phyloP scores from a whole-genome alignment of 768 basidiomycete species.

The Scleroderma bovista region DNA sequence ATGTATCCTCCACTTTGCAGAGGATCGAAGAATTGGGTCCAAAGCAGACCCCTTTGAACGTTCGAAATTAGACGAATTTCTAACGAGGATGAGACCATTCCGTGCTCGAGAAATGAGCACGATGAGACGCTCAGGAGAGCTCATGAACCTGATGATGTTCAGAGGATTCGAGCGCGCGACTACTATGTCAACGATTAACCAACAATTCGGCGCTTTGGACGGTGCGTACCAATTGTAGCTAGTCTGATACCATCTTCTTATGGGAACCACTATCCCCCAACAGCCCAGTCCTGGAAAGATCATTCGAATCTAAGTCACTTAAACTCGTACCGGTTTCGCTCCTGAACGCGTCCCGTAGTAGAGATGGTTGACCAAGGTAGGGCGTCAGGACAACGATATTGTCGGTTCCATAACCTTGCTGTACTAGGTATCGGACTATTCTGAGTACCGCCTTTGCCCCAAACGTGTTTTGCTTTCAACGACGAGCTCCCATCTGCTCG shows the following conservation, averaged over 20 bases:
- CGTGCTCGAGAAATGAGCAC: conserved; percentile 67
- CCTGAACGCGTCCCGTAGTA: too few relatives aligned
- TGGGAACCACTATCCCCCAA: too few relatives aligned
- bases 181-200: conserved; percentile 42
- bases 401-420: conserved; percentile 62
- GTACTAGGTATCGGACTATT: conserved; percentile 57
- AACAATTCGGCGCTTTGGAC: neutral
- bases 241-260: conserved; percentile 45
- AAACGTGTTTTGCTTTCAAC: conserved; percentile 58
- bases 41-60: conserved; percentile 47
- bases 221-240: conserved; percentile 58
- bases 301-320: too few relatives aligned
- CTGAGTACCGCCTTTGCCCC: conserved; percentile 62
- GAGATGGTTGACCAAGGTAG: too few relatives aligned
- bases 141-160: conserved; percentile 68
- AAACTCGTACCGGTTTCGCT: too few relatives aligned
- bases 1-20: conserved; percentile 40
- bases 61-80: conserved; percentile 55
- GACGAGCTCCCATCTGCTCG: too few relatives aligned
- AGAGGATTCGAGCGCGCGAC: conserved; percentile 51
- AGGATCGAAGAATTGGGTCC: conserved; percentile 44
- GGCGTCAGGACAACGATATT: too few relatives aligned
- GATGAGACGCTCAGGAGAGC: conserved; percentile 64
- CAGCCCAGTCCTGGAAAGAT: too few relatives aligned
- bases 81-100: conserved; percentile 61